These are phyloP conservation scores for Aspergillus viridinutans DNA, from an alignment of 2,329 filamentous ascomycete species.

Conservation along the genomic window DNA sequence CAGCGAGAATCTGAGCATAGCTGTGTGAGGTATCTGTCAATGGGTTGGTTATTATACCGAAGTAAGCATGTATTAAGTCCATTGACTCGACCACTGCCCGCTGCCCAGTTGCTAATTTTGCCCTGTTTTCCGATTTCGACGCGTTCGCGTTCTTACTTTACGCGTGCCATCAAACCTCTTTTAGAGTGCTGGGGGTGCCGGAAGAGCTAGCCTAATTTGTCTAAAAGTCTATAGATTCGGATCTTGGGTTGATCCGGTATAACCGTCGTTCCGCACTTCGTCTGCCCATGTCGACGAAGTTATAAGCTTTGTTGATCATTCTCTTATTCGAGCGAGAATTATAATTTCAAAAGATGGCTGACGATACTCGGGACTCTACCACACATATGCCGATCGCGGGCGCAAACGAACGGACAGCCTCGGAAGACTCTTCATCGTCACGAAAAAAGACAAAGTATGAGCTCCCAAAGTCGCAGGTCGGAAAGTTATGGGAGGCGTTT, in stretches of 20 bases:
- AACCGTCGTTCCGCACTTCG: neutral
- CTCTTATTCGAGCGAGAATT: slow-evolving; percentile 1
- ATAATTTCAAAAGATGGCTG: slow-evolving; percentile 32
- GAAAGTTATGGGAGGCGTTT: slow-evolving; percentile 47
- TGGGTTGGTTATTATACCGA: slow-evolving; percentile 1
- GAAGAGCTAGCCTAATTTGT: slow-evolving; percentile 19
- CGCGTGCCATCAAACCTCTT: slow-evolving; percentile 16
- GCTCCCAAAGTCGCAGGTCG: slow-evolving; percentile 42
- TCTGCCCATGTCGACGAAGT: neutral
- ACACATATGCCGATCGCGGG: slow-evolving; percentile 8
- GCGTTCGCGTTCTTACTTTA: slow-evolving; percentile 35
- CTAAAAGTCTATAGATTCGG: neutral
- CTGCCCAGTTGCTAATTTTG: slow-evolving; percentile 13
- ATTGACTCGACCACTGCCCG: slow-evolving; percentile 8
- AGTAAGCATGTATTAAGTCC: slow-evolving; percentile 6
- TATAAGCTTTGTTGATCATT: slow-evolving; percentile 1
- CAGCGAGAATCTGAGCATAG: slow-evolving; percentile 9
- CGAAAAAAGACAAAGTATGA: slow-evolving; percentile 39
- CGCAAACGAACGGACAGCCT: slow-evolving; percentile 14
- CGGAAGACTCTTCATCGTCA: slow-evolving; percentile 14
- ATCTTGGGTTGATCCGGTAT: neutral
- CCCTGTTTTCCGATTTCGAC: slow-evolving; percentile 19
- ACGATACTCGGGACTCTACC: slow-evolving; percentile 32
- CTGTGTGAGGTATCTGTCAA: neutral
- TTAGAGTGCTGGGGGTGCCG: slow-evolving; percentile 8